These are phyloP conservation scores for Ogataea henricii DNA, from an alignment of 805 yeast genomes.

Conservation along the genomic window DNA sequence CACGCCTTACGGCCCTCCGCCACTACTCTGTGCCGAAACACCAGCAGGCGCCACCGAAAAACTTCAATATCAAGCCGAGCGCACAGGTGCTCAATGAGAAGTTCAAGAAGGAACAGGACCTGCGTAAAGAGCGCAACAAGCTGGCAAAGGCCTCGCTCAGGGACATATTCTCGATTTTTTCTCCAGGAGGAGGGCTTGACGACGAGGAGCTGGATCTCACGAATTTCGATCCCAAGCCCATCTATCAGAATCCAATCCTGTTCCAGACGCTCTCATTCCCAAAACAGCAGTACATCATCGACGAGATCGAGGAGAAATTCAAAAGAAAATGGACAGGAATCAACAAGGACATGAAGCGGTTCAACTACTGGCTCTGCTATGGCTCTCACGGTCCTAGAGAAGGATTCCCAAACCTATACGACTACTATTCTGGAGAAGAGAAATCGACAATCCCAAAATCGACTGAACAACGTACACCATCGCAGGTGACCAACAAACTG, in stretches of 20 bases:
- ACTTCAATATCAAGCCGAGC: constrained; percentile 24
- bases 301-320: constrained; percentile 45
- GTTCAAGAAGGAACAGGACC: constrained; percentile 30
- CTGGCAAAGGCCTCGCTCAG: constrained; percentile 42
- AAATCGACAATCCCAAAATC: constrained; percentile 2
- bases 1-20: neutral
- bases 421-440: constrained; percentile 25
- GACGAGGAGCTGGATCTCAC: constrained; percentile 35
- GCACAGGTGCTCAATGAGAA: constrained; percentile 25
- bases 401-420: constrained; percentile 49
- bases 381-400: constrained; percentile 75
- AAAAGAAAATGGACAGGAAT: constrained; percentile 59
- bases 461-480: neutral
- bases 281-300: constrained; percentile 58
- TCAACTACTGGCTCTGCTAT: constrained; percentile 63
- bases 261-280: constrained; percentile 42
- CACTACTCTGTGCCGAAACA: constrained; percentile 6
- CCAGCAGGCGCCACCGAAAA: constrained; percentile 13
- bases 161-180: constrained; percentile 39
- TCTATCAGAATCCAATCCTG: constrained; percentile 33
- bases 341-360: constrained; percentile 50
- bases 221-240: constrained; percentile 36
- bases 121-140: constrained; percentile 35
- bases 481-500: neutral
- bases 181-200: constrained; percentile 34